phyloP scores from a whole-genome alignment of 768 basidiomycete genomes.

The Pisolithus microcarpus region DNA sequence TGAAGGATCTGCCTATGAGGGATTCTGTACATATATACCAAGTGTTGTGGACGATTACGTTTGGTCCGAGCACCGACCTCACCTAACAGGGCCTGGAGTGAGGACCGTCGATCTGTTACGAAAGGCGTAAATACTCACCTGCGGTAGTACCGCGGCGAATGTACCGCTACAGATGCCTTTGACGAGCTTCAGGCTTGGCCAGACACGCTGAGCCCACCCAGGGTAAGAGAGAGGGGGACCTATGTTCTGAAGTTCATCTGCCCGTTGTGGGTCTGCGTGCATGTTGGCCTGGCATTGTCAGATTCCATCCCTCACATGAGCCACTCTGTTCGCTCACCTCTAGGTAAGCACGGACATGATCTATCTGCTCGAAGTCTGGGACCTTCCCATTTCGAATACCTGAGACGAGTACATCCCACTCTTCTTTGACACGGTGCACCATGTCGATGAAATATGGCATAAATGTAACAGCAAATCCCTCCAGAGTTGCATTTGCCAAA shows the following conservation, averaged over 20 bases:
- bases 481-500: constrained; percentile 5
- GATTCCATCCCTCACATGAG: too few species aligned
- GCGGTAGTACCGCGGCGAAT: constrained; percentile 1
- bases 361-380: too few species aligned
- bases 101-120: too few species aligned
- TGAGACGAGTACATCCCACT: too few species aligned
- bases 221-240: background rate
- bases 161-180: constrained; percentile 4
- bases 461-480: too few species aligned
- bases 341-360: too few species aligned
- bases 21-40: constrained; percentile 2
- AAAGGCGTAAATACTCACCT: background rate
- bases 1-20: constrained; percentile 1
- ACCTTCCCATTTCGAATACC: too few species aligned
- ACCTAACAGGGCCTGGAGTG: background rate
- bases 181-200: constrained; percentile 3
- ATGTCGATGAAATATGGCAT: too few species aligned
- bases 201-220: constrained; percentile 3
- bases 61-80: constrained; percentile 4
- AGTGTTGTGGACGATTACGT: background rate
- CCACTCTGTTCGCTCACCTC: too few species aligned
- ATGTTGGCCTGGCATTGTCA: too few species aligned
- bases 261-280: background rate
- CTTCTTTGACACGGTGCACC: too few species aligned
- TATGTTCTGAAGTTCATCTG: constrained; percentile 3